Percentiles rank a stretch among this genome's conserved stretches.
phyloP scores from a whole-genome alignment of 257 asterid genomes.

The Fraxinus excelsior region DNA sequence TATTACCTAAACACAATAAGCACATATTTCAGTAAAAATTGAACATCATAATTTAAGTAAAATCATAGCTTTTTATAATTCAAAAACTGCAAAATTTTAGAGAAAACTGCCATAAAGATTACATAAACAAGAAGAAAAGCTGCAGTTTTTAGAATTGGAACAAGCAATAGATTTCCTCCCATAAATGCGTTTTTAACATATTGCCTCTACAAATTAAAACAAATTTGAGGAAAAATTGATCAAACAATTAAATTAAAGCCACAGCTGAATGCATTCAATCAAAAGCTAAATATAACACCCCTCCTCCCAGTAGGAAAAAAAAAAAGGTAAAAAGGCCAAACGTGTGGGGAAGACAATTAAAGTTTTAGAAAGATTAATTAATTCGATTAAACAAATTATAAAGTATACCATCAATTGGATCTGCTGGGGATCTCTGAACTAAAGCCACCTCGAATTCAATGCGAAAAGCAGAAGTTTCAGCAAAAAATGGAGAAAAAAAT shows the following conservation, averaged over 20 bases:
- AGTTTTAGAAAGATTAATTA: neutral
- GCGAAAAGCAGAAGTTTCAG: neutral
- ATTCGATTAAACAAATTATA: neutral
- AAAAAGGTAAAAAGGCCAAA: neutral
- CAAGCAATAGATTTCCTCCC: neutral
- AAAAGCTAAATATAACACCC: neutral
- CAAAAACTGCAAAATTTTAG: neutral
- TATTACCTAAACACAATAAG: neutral
- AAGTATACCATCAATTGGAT: constrained; percentile 60
- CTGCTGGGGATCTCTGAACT: constrained; percentile 61
- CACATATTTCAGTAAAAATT: neutral
- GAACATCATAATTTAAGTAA: neutral
- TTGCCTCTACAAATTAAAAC: neutral
- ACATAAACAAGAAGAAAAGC: neutral
- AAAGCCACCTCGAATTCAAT: constrained; percentile 46
- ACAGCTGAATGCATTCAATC: neutral
- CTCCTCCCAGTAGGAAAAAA: too few species aligned
- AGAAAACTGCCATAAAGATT: neutral
- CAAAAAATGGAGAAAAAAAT: neutral
- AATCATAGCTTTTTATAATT: neutral
- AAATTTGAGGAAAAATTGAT: neutral
- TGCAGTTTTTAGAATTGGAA: neutral
- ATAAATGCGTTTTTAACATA: neutral
- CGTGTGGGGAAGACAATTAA: neutral
- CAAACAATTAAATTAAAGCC: neutral